Conservation (phyloP, 139 green algal species). For the Choricystis sp. region DNA sequence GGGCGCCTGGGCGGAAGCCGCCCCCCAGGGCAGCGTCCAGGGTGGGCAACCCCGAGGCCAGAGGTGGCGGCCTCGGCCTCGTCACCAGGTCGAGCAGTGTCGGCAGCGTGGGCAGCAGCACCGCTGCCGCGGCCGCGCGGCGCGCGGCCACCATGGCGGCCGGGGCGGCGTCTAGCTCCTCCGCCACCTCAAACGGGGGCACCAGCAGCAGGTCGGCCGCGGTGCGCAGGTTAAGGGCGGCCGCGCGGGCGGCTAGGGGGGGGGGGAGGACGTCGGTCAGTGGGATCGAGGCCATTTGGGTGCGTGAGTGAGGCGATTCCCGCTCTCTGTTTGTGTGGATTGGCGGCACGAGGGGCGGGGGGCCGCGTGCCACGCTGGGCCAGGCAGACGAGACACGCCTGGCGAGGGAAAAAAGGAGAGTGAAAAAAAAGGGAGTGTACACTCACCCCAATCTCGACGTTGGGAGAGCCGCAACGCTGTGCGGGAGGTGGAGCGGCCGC, state of each 20-base stretch:
- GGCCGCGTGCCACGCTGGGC: too few relatives aligned
- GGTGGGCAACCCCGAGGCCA: background rate
- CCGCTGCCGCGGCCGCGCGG: too few relatives aligned
- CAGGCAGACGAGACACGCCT: too few relatives aligned
- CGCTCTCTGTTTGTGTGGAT: too few relatives aligned
- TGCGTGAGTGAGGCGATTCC: too few relatives aligned
- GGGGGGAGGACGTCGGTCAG: background rate
- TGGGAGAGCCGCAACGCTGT: too few relatives aligned
- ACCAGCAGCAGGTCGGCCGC: background rate
- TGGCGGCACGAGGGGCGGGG: too few relatives aligned
- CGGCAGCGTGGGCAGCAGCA: background rate
- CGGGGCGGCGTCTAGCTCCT: background rate
- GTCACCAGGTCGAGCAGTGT: background rate
- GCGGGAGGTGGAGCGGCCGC: too few relatives aligned
- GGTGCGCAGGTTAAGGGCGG: background rate
- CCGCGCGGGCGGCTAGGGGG: background rate
- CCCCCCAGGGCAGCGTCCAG: conserved; percentile 6
- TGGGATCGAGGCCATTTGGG: background rate
- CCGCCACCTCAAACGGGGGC: background rate
- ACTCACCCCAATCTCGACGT: too few relatives aligned
- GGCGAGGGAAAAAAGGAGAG: too few relatives aligned
- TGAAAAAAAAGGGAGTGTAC: too few relatives aligned
- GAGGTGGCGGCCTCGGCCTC: background rate
- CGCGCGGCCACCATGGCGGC: background rate
- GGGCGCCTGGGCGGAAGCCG: background rate